Base-by-base conservation (phyloP, 2,329 filamentous ascomycete species). In the Fusarium sp. region DNA sequence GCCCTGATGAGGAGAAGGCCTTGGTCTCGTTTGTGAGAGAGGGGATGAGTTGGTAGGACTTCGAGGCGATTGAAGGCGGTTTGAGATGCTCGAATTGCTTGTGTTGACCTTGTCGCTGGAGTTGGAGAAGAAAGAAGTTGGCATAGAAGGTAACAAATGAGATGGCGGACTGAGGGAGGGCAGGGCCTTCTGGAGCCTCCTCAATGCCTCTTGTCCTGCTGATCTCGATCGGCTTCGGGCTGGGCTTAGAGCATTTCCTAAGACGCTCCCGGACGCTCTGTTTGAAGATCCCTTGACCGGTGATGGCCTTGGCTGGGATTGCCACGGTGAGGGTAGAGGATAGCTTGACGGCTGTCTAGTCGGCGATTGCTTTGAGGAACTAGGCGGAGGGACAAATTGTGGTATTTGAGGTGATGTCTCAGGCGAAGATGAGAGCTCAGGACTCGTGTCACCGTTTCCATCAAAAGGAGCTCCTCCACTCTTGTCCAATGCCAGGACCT, bases 131-230 rank as follows among this genome's bases (percentile, higher is more conserved):
- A 76, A 86, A 60, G 76, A 86, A 72, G 70, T 81, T 0, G 87
- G 84, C 4, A 89, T 80, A 1, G 87, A 88, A 6, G 83, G 81
- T 8, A 83, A 66, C 14, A 84, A 68, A 57, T 81, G 76, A n/a
- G 76, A 70, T 2, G 81, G 78, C 7, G 79, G 70, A 52, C 70
- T 71, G 37, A 90, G 83, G 7, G 89, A 90, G 2, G 90, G 89
- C 10, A 91, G 79, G 1, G 86, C 89, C 69, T 87, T 90, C 50
- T 88, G 88, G 50, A 92, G 79, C 72, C 85, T 88, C 78, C 86
- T 90, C 30, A 92, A 78, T 6, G 89, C 87, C 64, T 91, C 90
- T 37, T 88, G 85, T 15, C 90, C 87, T 4, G 86, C 85, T 2
- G 90, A 91, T 17, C 86, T 84, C 20, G 90, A 88, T 22, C 90